Conservation (phyloP, 2,329 filamentous ascomycete genomes). For the Sporothrix variecibatus region DNA sequence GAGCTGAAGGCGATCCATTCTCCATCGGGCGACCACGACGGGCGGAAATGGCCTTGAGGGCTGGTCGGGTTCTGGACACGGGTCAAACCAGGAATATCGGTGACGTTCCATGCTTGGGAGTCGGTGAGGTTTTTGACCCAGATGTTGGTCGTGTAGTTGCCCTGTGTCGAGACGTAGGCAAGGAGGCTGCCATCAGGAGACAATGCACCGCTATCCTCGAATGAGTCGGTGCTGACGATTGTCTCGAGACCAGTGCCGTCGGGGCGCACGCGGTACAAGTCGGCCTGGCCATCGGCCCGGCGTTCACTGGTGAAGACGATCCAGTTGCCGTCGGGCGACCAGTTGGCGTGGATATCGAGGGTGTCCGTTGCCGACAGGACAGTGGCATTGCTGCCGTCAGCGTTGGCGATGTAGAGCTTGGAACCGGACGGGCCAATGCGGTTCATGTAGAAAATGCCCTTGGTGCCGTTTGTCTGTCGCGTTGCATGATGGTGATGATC, state of each 20-base stretch:
- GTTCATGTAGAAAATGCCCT: conserved; percentile 14
- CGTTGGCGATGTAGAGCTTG: conserved; percentile 10
- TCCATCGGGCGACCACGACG: conserved; percentile 2
- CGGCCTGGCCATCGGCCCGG: not conserved
- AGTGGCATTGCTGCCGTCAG: not conserved
- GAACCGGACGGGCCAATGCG: not conserved
- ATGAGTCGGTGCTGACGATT: not conserved
- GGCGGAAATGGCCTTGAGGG: not conserved
- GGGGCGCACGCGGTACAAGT: not conserved
- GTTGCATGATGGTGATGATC: not conserved
- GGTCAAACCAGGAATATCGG: not conserved
- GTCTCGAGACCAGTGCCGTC: not conserved
- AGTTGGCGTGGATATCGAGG: conserved; percentile 8
- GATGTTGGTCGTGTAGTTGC: conserved; percentile 4
- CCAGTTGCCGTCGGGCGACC: conserved; percentile 11
- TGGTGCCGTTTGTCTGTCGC: not conserved
- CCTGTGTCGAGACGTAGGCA: not conserved
- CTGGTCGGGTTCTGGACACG: not conserved
- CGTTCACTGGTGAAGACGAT: conserved; percentile 17
- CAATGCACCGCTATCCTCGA: not conserved
- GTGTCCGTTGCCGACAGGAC: not conserved
- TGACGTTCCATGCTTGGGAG: not conserved
- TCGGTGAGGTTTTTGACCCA: not conserved
- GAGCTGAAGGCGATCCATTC: not conserved
- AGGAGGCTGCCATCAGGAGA: not conserved